Evolutionary conservation across 73 alveolate species (phyloP).

Genomic region (Paramecium pentaurelia): DNA sequence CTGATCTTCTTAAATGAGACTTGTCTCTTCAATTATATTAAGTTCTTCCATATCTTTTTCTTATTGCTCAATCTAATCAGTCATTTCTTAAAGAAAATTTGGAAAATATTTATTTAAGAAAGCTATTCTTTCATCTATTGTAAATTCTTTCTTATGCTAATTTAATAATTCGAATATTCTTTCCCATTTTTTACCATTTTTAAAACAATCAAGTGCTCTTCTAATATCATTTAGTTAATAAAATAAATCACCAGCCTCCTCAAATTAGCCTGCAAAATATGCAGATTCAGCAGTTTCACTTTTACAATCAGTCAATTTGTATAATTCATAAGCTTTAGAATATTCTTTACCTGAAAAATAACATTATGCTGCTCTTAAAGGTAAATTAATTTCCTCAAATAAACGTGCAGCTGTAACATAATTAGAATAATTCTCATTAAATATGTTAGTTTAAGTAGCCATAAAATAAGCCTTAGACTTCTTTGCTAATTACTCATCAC

Average conservation of each 20-base stretch:
- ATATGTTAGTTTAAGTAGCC: constrained; percentile 68
- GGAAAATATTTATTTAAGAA: constrained; percentile 77
- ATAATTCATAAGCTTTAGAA: constrained; percentile 68
- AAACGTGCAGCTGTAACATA: constrained; percentile 68
- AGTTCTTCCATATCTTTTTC: constrained; percentile 53
- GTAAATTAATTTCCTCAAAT: constrained; percentile 50
- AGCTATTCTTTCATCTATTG: constrained; percentile 65
- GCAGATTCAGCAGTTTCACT: constrained; percentile 82
- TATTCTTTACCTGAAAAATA: constrained; percentile 70
- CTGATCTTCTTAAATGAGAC: constrained; percentile 32
- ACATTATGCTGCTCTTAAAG: constrained; percentile 79
- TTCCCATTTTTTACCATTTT: constrained; percentile 37
- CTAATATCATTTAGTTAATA: constrained; percentile 1
- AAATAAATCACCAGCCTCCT: constrained; percentile 56
- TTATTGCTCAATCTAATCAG: constrained; percentile 19
- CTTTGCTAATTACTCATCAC: constrained; percentile 64
- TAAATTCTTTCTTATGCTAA: constrained; percentile 64
- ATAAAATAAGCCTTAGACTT: constrained; percentile 69
- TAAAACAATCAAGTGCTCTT: constrained; percentile 61
- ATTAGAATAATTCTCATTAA: constrained; percentile 55
- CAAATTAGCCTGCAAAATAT: constrained; percentile 41
- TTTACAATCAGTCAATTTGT: constrained; percentile 22
- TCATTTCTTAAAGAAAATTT: constrained; percentile 63
- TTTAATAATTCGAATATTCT: constrained; percentile 61
- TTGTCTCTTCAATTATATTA: constrained; percentile 26